phyloP scores from a whole-genome alignment of 345 rosid genomes.

The Eucalyptus viminalis region DNA sequence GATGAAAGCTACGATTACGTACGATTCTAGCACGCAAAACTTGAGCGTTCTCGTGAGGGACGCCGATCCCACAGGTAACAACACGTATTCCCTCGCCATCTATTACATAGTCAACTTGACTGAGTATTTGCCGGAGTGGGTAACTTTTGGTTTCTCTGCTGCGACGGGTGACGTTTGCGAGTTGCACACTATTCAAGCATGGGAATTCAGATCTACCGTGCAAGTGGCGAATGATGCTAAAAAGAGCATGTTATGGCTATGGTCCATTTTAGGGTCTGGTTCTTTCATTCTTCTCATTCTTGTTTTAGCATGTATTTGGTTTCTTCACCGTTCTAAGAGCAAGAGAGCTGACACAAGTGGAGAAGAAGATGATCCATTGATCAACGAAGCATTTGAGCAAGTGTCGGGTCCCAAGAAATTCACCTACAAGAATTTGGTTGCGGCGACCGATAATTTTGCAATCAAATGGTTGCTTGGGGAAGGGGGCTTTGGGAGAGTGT shows the following conservation, averaged over 20 bases:
- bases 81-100: fast-evolving
- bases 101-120: background rate
- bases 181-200: fast-evolving
- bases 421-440: fast-evolving
- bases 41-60: background rate
- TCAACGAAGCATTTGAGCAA: background rate
- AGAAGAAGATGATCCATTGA: background rate
- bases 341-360: background rate
- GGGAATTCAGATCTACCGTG: background rate
- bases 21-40: background rate
- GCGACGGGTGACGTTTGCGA: fast-evolving
- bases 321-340: background rate
- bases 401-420: background rate
- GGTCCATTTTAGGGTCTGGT: background rate
- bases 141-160: background rate
- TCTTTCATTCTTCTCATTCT: background rate
- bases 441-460: fast-evolving
- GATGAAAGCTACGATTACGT: background rate
- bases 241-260: background rate
- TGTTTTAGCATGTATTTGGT: background rate
- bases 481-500: background rate
- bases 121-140: background rate
- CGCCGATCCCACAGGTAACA: fast-evolving
- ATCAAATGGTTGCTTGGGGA: background rate
- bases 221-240: background rate